phyloP scores from a whole-genome alignment of 805 yeast genomes.

The Monosporozyma aerobia region DNA sequence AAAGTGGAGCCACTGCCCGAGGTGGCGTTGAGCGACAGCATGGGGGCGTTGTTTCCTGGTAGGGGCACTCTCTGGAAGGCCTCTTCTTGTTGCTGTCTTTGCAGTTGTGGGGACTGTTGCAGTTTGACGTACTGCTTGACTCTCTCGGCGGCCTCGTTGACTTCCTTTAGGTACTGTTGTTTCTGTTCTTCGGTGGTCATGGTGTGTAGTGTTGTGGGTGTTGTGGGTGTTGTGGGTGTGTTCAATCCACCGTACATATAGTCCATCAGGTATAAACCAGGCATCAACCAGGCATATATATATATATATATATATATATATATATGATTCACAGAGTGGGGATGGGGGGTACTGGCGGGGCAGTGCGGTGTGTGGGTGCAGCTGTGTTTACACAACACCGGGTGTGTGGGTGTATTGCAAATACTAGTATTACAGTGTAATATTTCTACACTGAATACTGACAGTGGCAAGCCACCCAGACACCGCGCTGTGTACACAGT shows the following conservation, averaged over 20 bases:
- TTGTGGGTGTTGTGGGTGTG: background rate
- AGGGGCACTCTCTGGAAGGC: conserved; percentile 31
- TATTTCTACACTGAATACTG: too few species aligned
- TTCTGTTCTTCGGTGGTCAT: conserved; percentile 8
- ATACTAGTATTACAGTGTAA: too few species aligned
- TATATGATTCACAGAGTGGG: too few species aligned
- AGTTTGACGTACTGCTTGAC: conserved; percentile 9
- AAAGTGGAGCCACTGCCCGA: conserved; percentile 30
- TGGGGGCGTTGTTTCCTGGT: conserved; percentile 28
- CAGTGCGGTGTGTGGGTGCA: background rate
- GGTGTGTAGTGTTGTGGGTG: background rate
- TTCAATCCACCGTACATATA: too few species aligned
- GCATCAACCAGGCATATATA: too few species aligned
- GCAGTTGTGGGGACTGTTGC: conserved; percentile 6
- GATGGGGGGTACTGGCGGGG: too few species aligned
- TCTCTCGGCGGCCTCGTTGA: conserved; percentile 7
- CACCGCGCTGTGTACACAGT: too few species aligned
- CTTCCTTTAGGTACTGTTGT: conserved; percentile 9
- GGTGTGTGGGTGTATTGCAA: conserved; percentile 7
- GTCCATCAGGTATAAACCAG: too few species aligned
- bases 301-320: too few species aligned
- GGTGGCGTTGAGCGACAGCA: conserved; percentile 28
- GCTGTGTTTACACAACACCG: background rate
- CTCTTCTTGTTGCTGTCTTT: conserved; percentile 1
- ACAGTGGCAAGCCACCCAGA: too few species aligned